phyloP scores from a whole-genome alignment of 495 filamentous ascomycete species.

The Penicillium psychrofluorescens region DNA sequence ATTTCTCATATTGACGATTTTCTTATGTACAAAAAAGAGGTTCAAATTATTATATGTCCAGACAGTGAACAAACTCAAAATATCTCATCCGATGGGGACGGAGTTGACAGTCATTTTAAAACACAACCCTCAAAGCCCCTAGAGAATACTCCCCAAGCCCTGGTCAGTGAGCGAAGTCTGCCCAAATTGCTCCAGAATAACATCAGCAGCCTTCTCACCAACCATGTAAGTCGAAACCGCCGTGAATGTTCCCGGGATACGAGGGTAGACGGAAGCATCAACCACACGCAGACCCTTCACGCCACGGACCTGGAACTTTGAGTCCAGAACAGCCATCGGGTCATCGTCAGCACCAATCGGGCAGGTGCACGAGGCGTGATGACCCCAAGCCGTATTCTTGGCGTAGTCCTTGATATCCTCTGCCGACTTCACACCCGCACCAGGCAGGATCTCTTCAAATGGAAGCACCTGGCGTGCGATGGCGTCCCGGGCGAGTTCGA shows the following conservation, averaged over 20 bases:
- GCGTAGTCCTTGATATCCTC: conserved; percentile 37
- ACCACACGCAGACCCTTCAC: conserved; percentile 47
- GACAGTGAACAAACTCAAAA: too few relatives aligned
- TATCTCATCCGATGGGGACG: too few relatives aligned
- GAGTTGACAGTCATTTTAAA: too few relatives aligned
- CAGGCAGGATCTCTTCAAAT: conserved; percentile 36
- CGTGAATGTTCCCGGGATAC: conserved; percentile 45
- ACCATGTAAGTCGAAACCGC: conserved; percentile 48
- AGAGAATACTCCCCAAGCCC: too few relatives aligned
- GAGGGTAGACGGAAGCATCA: conserved; percentile 47
- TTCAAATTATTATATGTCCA: too few relatives aligned
- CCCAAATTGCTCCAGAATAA: conserved; percentile 20
- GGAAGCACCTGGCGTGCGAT: conserved; percentile 9
- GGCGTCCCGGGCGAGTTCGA: conserved; percentile 33
- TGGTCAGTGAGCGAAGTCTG: too few relatives aligned
- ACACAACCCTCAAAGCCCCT: too few relatives aligned
- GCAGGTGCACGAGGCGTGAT: conserved; percentile 46
- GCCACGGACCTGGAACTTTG: conserved; percentile 43
- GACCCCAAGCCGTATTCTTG: conserved; percentile 39
- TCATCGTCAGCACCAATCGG: conserved; percentile 45
- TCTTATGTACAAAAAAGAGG: too few relatives aligned
- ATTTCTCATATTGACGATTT: too few relatives aligned
- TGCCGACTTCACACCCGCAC: conserved; percentile 20
- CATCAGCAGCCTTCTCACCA: conserved; percentile 48
- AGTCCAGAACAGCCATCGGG: conserved; percentile 47